Conservation (phyloP, 345 rosid species). For the Euphorbia lathyris region DNA sequence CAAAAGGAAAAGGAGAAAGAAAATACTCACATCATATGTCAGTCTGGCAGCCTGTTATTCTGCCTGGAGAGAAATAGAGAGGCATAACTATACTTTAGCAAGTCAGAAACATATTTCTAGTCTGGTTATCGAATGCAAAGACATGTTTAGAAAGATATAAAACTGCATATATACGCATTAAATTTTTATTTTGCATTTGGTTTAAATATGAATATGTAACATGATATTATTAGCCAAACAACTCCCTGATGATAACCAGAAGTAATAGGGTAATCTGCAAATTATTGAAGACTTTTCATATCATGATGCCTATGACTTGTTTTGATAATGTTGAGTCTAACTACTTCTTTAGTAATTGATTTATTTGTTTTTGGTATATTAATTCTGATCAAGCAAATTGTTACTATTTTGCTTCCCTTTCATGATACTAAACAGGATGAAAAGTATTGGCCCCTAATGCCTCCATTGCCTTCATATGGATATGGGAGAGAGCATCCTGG, state of each 20-base stretch:
- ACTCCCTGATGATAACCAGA: neutral
- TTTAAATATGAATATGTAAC: neutral
- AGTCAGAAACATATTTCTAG: neutral
- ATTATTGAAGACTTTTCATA: neutral
- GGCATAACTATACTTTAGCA: neutral
- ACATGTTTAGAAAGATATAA: neutral
- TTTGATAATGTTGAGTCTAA: neutral
- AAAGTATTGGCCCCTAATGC: conserved; percentile 59
- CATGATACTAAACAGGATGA: conserved; percentile 39
- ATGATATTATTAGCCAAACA: neutral
- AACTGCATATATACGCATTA: neutral
- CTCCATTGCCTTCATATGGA: conserved; percentile 62
- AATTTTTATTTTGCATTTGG: neutral
- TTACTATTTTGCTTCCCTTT: neutral
- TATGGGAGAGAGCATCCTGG: conserved; percentile 66
- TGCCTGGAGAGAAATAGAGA: neutral
- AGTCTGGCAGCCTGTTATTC: neutral
- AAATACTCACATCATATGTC: neutral
- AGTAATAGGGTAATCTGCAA: neutral
- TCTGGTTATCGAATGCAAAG: neutral
- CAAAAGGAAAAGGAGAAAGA: too few species aligned
- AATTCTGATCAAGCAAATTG: neutral
- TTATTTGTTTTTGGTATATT: neutral
- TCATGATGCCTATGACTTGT: neutral
- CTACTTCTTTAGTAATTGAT: neutral